A percentile compares a stretch with the other conserved stretches of the same genome.
phyloP scores from a whole-genome alignment of 2,329 filamentous ascomycete species.

The Alternaria gaisen region DNA sequence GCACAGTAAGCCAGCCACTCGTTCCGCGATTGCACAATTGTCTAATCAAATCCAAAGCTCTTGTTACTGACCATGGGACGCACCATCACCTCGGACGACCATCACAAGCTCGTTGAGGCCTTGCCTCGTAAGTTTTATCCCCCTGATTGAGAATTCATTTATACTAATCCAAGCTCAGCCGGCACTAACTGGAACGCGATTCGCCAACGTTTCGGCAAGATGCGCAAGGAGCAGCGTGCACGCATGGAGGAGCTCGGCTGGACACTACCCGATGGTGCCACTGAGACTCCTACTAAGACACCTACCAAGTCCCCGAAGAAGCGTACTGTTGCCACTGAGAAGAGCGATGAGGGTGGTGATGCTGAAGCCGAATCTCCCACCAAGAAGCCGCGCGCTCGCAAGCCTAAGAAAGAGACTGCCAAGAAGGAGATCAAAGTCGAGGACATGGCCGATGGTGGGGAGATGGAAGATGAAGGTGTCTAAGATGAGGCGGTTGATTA shows the following conservation, averaged over 20 bases:
- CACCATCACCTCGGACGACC: neutral
- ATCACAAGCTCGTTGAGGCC: neutral
- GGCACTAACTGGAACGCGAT: neutral
- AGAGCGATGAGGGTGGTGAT: neutral
- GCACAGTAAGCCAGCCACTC: neutral
- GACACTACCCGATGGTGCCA: neutral
- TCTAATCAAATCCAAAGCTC: neutral
- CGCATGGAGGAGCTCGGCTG: neutral
- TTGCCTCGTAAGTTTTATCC: neutral
- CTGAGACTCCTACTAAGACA: neutral
- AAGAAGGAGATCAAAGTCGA: neutral
- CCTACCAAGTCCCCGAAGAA: neutral
- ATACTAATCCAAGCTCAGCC: neutral
- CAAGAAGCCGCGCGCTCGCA: neutral
- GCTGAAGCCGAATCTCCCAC: neutral
- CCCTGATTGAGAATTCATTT: neutral
- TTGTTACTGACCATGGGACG: neutral
- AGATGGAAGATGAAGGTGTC: neutral
- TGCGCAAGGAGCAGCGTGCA: neutral
- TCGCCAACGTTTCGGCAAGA: neutral
- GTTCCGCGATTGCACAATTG: rapidly evolving
- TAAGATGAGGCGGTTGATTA: neutral
- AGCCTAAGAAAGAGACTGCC: neutral
- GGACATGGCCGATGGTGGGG: neutral
- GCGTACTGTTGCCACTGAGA: neutral